Percentiles rank a stretch among this genome's conserved stretches.
These are phyloP conservation scores for Leptosphaerulina australis DNA, from an alignment of 2,329 filamentous ascomycete genomes.

Conservation along the genomic window DNA sequence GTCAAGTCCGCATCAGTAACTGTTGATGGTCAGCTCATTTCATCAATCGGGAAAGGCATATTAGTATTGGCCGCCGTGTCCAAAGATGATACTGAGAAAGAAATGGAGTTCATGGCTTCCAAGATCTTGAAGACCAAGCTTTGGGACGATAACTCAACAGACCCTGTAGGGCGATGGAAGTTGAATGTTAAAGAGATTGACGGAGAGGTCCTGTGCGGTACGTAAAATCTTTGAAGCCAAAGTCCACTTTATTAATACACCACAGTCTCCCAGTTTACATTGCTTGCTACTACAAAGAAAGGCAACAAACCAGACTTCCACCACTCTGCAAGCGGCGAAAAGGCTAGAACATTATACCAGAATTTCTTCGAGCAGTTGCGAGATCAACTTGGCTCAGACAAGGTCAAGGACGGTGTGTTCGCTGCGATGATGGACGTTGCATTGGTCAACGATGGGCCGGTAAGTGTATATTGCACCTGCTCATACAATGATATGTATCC, in stretches of 20 bases:
- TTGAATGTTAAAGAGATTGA: constrained; percentile 83
- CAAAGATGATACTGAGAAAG: constrained; percentile 86
- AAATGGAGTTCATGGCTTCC: constrained; percentile 79
- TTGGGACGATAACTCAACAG: constrained; percentile 81
- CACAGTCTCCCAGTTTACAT: constrained; percentile 93
- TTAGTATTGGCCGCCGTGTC: constrained; percentile 91
- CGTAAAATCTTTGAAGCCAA: constrained; percentile 25
- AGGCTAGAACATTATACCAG: constrained; percentile 82
- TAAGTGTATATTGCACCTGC: constrained; percentile 66
- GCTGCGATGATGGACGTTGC: constrained; percentile 99
- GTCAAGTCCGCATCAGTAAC: constrained; percentile 95
- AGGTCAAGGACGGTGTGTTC: constrained; percentile 93
- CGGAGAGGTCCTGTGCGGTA: constrained; percentile 94
- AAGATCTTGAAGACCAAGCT: constrained; percentile 90
- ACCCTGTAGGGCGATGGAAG: constrained; percentile 74
- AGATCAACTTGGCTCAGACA: constrained; percentile 71
- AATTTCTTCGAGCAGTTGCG: constrained; percentile 80
- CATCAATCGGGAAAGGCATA: constrained; percentile 86
- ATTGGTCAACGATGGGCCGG: constrained; percentile 82
- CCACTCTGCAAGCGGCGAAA: constrained; percentile 76
- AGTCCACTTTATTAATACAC: not conserved
- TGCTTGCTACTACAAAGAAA: constrained; percentile 92
- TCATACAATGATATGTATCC: constrained; percentile 62
- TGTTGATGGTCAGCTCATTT: constrained; percentile 87
- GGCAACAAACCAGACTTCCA: constrained; percentile 96